A percentile compares a stretch with the other conserved stretches of the same genome.
Evolutionary conservation across 352 stramenopile species (phyloP).

Genomic region (Aphanomyces invadans): DNA sequence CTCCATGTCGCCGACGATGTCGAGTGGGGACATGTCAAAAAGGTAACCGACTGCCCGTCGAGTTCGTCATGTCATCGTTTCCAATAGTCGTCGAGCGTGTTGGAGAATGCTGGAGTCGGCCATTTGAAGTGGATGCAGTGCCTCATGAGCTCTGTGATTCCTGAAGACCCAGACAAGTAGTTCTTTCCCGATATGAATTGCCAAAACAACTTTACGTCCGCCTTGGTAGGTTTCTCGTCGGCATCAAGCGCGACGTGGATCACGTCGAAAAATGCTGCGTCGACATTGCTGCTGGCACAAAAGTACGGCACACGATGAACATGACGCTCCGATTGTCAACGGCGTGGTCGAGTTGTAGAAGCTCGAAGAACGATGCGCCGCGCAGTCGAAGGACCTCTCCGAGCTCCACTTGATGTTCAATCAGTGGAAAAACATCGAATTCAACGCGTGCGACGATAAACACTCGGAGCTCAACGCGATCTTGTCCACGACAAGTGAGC

Average conservation of each 20-base stretch:
- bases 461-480: slow-evolving; percentile 34
- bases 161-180: slow-evolving; percentile 37
- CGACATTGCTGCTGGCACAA: slow-evolving; percentile 43
- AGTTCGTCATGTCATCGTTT: not conserved
- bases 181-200: not conserved
- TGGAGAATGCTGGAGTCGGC: slow-evolving; percentile 51
- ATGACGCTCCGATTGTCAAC: not conserved
- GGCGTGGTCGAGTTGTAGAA: slow-evolving; percentile 32
- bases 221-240: slow-evolving; percentile 33
- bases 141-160: slow-evolving; percentile 35
- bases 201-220: not conserved
- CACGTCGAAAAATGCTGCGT: slow-evolving; percentile 40
- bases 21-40: slow-evolving; percentile 54
- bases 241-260: slow-evolving; percentile 54
- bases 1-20: slow-evolving; percentile 37
- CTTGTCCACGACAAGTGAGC: slow-evolving; percentile 44
- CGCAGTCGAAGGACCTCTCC: slow-evolving; percentile 45
- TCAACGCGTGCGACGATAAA: slow-evolving; percentile 23
- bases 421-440: slow-evolving; percentile 45
- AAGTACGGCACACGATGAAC: slow-evolving; percentile 26
- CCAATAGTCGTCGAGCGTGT: slow-evolving; percentile 30
- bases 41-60: slow-evolving; percentile 25
- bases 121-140: slow-evolving; percentile 64
- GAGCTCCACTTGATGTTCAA: slow-evolving; percentile 46
- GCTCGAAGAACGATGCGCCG: slow-evolving; percentile 46